A percentile compares a stretch with the other conserved stretches of the same genome.
These are phyloP conservation scores for Leishmania martiniquensis DNA, from an alignment of 208 protist genomes.

Conservation along the genomic window DNA sequence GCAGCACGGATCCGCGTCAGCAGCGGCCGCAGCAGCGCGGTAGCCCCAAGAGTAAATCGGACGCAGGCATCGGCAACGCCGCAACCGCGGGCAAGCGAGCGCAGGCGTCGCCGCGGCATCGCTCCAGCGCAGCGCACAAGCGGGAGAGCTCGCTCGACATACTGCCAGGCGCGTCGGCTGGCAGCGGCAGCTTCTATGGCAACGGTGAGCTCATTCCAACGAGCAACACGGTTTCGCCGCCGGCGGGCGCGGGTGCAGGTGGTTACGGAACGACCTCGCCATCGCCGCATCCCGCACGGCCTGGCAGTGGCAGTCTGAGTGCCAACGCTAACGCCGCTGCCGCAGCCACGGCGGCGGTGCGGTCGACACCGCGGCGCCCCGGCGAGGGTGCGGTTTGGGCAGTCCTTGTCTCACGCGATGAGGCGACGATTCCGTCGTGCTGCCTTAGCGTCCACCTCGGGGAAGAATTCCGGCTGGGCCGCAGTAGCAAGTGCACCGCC, in stretches of 20 bases:
- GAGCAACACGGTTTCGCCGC: slow-evolving; percentile 23
- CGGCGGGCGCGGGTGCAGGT: background rate
- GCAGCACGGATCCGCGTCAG: background rate
- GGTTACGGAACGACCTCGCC: slow-evolving; percentile 14
- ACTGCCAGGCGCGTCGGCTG: background rate
- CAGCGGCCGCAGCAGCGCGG: background rate
- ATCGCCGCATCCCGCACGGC: slow-evolving; percentile 21
- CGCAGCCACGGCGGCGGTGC: background rate
- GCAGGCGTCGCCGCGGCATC: slow-evolving; percentile 5
- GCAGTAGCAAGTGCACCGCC: slow-evolving; percentile 85
- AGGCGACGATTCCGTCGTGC: slow-evolving; percentile 74
- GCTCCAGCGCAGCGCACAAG: slow-evolving; percentile 6
- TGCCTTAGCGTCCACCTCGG: slow-evolving; percentile 53
- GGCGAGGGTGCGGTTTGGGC: slow-evolving; percentile 62
- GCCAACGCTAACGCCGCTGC: background rate
- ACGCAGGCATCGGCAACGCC: background rate
- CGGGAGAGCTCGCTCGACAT: slow-evolving; percentile 22
- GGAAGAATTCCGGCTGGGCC: slow-evolving; percentile 77
- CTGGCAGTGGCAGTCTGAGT: slow-evolving; percentile 12
- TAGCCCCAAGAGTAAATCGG: background rate
- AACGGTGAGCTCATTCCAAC: slow-evolving; percentile 10
- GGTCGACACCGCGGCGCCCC: slow-evolving; percentile 13
- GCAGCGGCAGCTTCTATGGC: slow-evolving; percentile 4
- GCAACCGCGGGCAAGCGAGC: background rate
- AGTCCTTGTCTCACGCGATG: slow-evolving; percentile 74